Conservation (phyloP, 371 early-diverging fungal genomes). For the Mortierella sp. region DNA sequence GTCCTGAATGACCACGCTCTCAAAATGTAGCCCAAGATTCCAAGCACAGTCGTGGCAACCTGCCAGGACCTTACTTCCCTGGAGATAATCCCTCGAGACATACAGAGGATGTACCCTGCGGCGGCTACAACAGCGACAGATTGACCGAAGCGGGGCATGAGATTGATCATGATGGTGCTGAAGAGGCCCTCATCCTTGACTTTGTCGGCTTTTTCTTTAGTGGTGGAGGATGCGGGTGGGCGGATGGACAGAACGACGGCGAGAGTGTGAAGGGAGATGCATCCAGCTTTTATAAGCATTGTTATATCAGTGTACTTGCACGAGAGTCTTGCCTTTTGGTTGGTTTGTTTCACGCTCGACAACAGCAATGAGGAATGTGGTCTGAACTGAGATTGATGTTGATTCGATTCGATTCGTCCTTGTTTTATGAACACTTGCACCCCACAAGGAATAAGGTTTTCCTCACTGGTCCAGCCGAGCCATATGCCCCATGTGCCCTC, state of each 20-base stretch:
- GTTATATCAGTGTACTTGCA: too few species aligned
- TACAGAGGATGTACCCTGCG: constrained; percentile 19
- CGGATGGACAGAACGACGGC: constrained; percentile 34
- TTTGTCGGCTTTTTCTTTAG: constrained; percentile 33
- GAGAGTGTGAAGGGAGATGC: constrained; percentile 32
- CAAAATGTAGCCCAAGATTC: constrained; percentile 27
- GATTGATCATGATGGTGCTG: constrained; percentile 14
- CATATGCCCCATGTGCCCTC: too few species aligned
- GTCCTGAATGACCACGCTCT: constrained; percentile 40
- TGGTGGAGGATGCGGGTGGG: constrained; percentile 31
- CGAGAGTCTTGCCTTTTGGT: too few species aligned
- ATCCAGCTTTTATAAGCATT: constrained; percentile 33
- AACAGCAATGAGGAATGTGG: too few species aligned
- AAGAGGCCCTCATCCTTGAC: constrained; percentile 46
- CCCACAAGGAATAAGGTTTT: too few species aligned
- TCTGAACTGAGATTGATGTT: too few species aligned
- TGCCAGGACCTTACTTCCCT: constrained; percentile 32
- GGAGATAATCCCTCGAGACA: constrained; percentile 25
- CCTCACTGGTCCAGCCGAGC: too few species aligned
- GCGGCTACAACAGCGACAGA: constrained; percentile 16
- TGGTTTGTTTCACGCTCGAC: too few species aligned
- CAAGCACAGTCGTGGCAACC: constrained; percentile 7
- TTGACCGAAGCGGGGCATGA: constrained; percentile 17
- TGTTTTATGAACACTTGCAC: too few species aligned
- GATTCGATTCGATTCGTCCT: too few species aligned